Conservation (phyloP, 768 basidiomycete species). For the Tulasnella sp. region DNA sequence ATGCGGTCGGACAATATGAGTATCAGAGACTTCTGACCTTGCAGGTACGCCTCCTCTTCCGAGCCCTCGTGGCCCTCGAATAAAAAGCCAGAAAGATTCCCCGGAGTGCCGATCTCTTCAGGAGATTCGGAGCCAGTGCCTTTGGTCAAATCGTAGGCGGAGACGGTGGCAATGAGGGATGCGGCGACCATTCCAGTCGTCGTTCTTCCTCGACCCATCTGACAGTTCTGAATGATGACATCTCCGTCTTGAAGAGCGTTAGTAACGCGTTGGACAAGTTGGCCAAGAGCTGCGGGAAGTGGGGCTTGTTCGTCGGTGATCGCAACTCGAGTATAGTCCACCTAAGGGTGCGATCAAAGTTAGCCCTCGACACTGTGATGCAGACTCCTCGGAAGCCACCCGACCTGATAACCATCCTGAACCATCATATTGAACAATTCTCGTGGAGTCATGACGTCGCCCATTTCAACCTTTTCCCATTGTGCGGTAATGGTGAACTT, state of each 20-base stretch:
- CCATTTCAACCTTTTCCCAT: slow-evolving; percentile 82
- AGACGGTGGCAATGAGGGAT: slow-evolving; percentile 73
- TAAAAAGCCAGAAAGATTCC: slow-evolving; percentile 24
- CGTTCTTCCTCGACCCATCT: slow-evolving; percentile 75
- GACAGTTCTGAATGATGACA: slow-evolving; percentile 93
- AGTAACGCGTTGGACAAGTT: slow-evolving; percentile 69
- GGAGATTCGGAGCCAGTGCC: slow-evolving; percentile 26
- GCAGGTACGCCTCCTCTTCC: slow-evolving; percentile 83
- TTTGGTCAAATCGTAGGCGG: slow-evolving; percentile 34
- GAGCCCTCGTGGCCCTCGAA: slow-evolving; percentile 72
- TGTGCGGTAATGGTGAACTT: slow-evolving; percentile 87
- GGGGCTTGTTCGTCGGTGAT: slow-evolving; percentile 98
- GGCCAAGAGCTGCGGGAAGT: slow-evolving; percentile 76
- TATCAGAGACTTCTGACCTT: slow-evolving; percentile 48
- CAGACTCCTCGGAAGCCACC: slow-evolving; percentile 28
- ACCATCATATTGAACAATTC: slow-evolving; percentile 74
- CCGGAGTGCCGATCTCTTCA: slow-evolving; percentile 7
- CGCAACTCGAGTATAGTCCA: slow-evolving; percentile 83
- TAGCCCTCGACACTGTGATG: slow-evolving; percentile 24
- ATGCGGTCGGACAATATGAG: neutral
- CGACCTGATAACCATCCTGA: slow-evolving; percentile 71
- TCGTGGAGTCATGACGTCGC: slow-evolving; percentile 81
- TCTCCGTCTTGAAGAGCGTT: slow-evolving; percentile 49
- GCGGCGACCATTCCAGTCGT: slow-evolving; percentile 96
- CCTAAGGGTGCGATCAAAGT: slow-evolving; percentile 42